These are phyloP conservation scores for Alternaria arbusti DNA, from an alignment of 2,329 filamentous ascomycete genomes.

Conservation along the genomic window DNA sequence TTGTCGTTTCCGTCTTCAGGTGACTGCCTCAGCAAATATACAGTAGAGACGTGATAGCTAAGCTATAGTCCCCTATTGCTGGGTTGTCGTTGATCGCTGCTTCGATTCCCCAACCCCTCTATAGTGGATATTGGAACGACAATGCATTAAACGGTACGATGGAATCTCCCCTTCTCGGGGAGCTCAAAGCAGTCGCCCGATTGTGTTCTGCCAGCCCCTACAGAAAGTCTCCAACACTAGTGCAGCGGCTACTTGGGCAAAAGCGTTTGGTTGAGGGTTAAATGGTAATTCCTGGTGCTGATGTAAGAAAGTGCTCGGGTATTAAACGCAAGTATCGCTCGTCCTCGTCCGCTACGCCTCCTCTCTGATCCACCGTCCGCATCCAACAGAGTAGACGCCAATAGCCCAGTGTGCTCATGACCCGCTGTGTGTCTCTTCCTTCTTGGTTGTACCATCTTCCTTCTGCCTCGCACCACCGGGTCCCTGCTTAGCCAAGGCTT, in stretches of 20 bases:
- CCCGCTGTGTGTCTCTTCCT: slow-evolving; percentile 1
- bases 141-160: neutral
- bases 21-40: neutral
- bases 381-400: too few relatives aligned
- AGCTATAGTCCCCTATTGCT: neutral
- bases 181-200: neutral
- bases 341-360: neutral
- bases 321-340: neutral
- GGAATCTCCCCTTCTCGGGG: neutral
- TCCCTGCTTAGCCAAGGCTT: slow-evolving; percentile 27
- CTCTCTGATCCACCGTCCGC: neutral
- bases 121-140: neutral
- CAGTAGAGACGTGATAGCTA: neutral
- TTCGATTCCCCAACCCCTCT: neutral
- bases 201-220: neutral
- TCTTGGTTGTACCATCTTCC: neutral
- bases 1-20: neutral
- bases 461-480: slow-evolving; percentile 5
- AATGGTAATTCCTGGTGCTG: neutral
- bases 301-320: neutral
- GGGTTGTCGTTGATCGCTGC: neutral
- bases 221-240: neutral
- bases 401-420: neutral
- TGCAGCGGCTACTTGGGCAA: neutral
- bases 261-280: neutral